Conservation (phyloP, 768 basidiomycete genomes). For the Strobilomyces confusus region DNA sequence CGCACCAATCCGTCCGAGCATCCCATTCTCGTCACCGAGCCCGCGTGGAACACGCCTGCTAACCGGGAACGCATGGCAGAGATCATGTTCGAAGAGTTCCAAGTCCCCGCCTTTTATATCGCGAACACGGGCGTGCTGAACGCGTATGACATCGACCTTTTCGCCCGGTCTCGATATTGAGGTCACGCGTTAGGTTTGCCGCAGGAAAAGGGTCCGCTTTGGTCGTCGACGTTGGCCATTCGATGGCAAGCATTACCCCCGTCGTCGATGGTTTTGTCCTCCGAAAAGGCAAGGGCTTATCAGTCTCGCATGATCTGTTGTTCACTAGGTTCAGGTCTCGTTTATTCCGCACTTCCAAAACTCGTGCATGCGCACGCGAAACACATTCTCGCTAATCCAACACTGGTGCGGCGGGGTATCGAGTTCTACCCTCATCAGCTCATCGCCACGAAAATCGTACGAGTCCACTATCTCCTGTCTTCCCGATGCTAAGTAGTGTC, state of each 20-base stretch:
- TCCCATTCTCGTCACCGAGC: constrained; percentile 90
- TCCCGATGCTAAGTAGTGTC: constrained; percentile 5
- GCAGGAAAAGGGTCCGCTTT: constrained; percentile 97
- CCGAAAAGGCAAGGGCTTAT: constrained; percentile 65
- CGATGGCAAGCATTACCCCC: constrained; percentile 87
- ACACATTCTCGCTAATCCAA: constrained; percentile 54
- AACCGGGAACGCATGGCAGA: constrained; percentile 95
- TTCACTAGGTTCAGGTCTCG: constrained; percentile 55
- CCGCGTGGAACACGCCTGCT: constrained; percentile 92
- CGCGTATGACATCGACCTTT: constrained; percentile 53
- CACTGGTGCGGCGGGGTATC: constrained; percentile 49
- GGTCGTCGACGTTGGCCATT: constrained; percentile 90
- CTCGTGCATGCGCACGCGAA: constrained; percentile 79
- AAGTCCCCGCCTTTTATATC: constrained; percentile 93
- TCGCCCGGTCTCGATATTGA: constrained; percentile 7
- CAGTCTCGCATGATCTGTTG: not conserved
- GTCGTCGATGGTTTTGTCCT: constrained; percentile 98
- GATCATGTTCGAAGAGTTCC: constrained; percentile 96
- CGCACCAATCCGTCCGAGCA: constrained; percentile 77
- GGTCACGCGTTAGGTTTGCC: constrained; percentile 63
- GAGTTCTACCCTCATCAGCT: constrained; percentile 84
- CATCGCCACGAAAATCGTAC: constrained; percentile 74
- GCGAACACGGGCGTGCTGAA: constrained; percentile 93
- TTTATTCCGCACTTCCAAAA: constrained; percentile 68
- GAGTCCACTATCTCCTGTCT: constrained; percentile 3